Base-by-base conservation (phyloP, 768 basidiomycete species). In the Pilatotrama ljubarskyi region DNA sequence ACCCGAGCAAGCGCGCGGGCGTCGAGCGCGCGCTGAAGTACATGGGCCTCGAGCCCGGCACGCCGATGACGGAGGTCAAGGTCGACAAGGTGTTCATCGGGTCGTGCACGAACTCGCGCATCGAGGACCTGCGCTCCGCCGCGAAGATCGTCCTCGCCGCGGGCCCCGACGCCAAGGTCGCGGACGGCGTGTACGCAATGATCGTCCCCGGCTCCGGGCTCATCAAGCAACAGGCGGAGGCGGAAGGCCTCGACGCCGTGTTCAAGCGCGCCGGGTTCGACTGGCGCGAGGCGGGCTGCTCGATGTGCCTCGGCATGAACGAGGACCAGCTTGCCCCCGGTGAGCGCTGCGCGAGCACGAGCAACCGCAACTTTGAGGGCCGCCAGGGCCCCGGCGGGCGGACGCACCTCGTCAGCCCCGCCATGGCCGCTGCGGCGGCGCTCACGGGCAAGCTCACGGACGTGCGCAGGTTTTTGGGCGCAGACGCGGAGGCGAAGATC, bases 231-330 rank as follows among this genome's bases (percentile, higher is more conserved):
- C 85, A 87, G 66, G 85, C 85, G 2, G 84, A 86, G 73, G 80
- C 80, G 44, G 85, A 87, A 68, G 85, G 85, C 17, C 77, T 87
- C 49, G 83, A 85, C 66, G 77, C 77, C 51, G 76, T 87, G 70
- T 84, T 87, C 78, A 82, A 78, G 71, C 81, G 81, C 25, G 85
- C 85, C 2, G 85, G 85, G 14, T 87, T 85, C 70, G 85, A 87
- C 68, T 86, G 84, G 85, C 75, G 85, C 62, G 85, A 87, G 73
- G 85, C 85, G 15, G 85, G 85, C 35, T 87, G 85, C 72, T 87
- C 85, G 25, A 87, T 87, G 85, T 87, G 85, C 73, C 73, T 87
- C 50, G 85, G 85, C 42, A 87, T 87, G 85, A 87, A 87, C 76
- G 83, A 84, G 24, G 85, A 87, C 70, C 82, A 85, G 72, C 80